Conservation (phyloP, 2,329 filamentous ascomycete genomes). For the Neocucurbitaria cava region DNA sequence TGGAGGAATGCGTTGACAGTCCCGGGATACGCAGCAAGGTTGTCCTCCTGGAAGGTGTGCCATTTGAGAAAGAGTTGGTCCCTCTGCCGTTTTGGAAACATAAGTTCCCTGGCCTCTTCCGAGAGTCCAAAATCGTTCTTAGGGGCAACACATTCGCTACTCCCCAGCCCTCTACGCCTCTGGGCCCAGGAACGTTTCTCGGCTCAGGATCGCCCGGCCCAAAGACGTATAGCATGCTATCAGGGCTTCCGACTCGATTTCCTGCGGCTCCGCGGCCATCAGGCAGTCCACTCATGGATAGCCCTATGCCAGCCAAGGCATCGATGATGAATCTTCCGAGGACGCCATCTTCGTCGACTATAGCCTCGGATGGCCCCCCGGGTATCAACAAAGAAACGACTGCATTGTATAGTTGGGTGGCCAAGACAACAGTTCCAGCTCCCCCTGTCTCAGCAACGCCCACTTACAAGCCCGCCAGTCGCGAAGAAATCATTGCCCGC, state of each 20-base stretch:
- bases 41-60: slow-evolving; percentile 63
- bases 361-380: slow-evolving; percentile 29
- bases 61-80: slow-evolving; percentile 62
- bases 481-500: slow-evolving; percentile 56
- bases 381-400: slow-evolving; percentile 11
- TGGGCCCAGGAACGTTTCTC: slow-evolving; percentile 5
- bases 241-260: slow-evolving; percentile 36
- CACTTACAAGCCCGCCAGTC: slow-evolving; percentile 31
- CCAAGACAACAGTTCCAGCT: slow-evolving; percentile 42
- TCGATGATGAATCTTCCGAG: slow-evolving; percentile 20
- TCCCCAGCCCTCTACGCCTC: slow-evolving; percentile 1
- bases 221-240: slow-evolving; percentile 26
- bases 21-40: slow-evolving; percentile 56
- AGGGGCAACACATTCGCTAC: slow-evolving; percentile 7
- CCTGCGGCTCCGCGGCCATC: slow-evolving; percentile 20
- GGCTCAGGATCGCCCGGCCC: slow-evolving; percentile 3
- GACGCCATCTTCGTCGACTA: slow-evolving; percentile 39
- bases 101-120: slow-evolving; percentile 62
- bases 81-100: slow-evolving; percentile 58
- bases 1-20: slow-evolving; percentile 59
- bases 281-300: slow-evolving; percentile 20
- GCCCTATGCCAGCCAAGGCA: slow-evolving; percentile 19
- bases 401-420: slow-evolving; percentile 38
- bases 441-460: slow-evolving; percentile 34
- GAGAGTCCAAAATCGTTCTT: slow-evolving; percentile 56